Percentiles rank a stretch among this genome's conserved stretches.
phyloP scores from a whole-genome alignment of 2,329 filamentous ascomycete species.

The Penicillium sp. region DNA sequence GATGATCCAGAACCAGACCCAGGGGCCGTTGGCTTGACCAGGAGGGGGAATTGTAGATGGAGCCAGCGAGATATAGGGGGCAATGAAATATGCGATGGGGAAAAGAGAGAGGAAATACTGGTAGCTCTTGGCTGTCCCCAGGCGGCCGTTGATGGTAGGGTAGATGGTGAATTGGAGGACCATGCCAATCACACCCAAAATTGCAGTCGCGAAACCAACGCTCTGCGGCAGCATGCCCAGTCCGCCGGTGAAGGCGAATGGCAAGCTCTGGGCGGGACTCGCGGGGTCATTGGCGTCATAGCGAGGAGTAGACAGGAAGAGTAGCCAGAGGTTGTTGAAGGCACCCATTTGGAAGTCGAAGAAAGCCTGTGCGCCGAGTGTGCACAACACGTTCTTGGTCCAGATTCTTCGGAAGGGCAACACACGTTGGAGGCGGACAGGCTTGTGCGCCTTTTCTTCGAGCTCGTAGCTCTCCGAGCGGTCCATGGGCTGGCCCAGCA shows the following conservation, averaged over 20 bases:
- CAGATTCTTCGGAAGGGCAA: constrained; percentile 54
- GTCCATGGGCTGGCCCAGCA: constrained; percentile 35
- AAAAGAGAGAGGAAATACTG: constrained; percentile 68
- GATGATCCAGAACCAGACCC: constrained; percentile 66
- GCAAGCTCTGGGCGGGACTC: constrained; percentile 48
- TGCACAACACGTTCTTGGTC: constrained; percentile 57
- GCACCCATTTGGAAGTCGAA: constrained; percentile 72
- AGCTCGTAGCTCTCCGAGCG: constrained; percentile 38
- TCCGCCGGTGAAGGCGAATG: constrained; percentile 66
- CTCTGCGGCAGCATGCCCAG: constrained; percentile 68
- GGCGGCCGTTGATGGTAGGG: constrained; percentile 63
- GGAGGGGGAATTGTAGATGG: constrained; percentile 54
- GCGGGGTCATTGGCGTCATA: constrained; percentile 45
- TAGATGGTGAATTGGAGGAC: constrained; percentile 70
- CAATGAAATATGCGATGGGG: constrained; percentile 68
- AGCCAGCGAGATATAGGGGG: constrained; percentile 70
- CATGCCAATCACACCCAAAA: constrained; percentile 73
- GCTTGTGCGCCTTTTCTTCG: constrained; percentile 36
- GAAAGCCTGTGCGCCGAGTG: constrained; percentile 64
- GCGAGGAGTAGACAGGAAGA: constrained; percentile 73
- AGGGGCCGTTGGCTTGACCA: constrained; percentile 40
- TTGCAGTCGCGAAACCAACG: constrained; percentile 73
- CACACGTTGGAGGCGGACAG: constrained; percentile 40
- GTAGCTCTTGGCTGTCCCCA: constrained; percentile 69
- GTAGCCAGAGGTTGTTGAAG: constrained; percentile 74